Evolutionary conservation across 1,284 basidiomycete genomes (phyloP).

Genomic region (Grifola frondosa): DNA sequence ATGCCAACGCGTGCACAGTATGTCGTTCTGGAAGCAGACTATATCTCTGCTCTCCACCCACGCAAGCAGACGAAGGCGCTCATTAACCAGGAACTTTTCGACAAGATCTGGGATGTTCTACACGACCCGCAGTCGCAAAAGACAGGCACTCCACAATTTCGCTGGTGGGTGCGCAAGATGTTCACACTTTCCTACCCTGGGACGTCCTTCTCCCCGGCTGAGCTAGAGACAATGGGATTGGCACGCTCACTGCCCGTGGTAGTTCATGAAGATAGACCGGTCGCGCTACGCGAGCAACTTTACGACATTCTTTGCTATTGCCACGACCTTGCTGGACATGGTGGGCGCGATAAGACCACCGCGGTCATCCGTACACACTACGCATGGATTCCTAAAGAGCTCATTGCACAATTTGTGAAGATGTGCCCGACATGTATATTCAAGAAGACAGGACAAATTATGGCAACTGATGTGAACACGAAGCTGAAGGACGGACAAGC

Average conservation of each 20-base stretch:
- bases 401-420: conserved; percentile 73
- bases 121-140: conserved; percentile 28
- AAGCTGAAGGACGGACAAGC: not conserved
- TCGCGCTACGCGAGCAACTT: conserved; percentile 73
- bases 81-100: conserved; percentile 66
- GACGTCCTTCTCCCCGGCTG: conserved; percentile 9
- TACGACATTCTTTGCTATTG: conserved; percentile 74
- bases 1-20: conserved; percentile 43
- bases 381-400: conserved; percentile 79
- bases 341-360: conserved; percentile 74
- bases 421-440: conserved; percentile 67
- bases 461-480: conserved; percentile 15
- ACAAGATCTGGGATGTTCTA: conserved; percentile 66
- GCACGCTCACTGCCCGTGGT: conserved; percentile 40
- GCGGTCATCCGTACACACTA: conserved; percentile 61
- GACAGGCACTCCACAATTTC: conserved; percentile 44
- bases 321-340: conserved; percentile 66
- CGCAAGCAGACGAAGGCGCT: conserved; percentile 68
- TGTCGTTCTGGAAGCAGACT: conserved; percentile 51
- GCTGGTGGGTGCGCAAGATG: conserved; percentile 81
- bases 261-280: conserved; percentile 64
- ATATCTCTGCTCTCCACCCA: conserved; percentile 53
- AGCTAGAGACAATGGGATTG: conserved; percentile 3
- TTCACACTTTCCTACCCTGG: conserved; percentile 50
- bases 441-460: conserved; percentile 38